A percentile compares a stretch with the other conserved stretches of the same genome.
These are phyloP conservation scores for Tylopilus rubrobrunneus DNA, from an alignment of 768 basidiomycete genomes.

Conservation along the genomic window DNA sequence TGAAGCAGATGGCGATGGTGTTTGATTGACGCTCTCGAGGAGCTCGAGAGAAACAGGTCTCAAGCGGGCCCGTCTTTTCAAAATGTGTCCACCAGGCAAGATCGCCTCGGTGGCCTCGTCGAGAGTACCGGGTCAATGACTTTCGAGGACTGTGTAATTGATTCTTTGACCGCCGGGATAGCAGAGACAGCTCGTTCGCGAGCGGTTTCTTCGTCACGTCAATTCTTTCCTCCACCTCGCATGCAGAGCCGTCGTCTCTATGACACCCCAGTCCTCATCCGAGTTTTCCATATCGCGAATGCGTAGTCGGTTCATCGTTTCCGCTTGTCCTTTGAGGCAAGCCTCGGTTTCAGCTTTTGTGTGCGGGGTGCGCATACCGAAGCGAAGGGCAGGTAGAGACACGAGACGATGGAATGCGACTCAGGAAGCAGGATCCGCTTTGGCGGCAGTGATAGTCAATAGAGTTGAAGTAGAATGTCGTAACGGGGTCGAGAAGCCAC, in stretches of 20 bases:
- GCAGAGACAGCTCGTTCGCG: slow-evolving; percentile 18
- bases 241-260: slow-evolving; percentile 34
- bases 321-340: slow-evolving; percentile 48
- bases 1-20: slow-evolving; percentile 39
- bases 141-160: slow-evolving; percentile 30
- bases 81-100: slow-evolving; percentile 74
- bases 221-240: slow-evolving; percentile 45
- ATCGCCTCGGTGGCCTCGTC: slow-evolving; percentile 66
- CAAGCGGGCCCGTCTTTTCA: slow-evolving; percentile 70
- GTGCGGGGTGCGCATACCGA: slow-evolving; percentile 27
- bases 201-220: slow-evolving; percentile 34
- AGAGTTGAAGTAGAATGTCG: slow-evolving; percentile 43
- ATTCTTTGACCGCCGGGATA: slow-evolving; percentile 28
- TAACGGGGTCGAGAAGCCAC: slow-evolving; percentile 55
- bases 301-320: slow-evolving; percentile 58
- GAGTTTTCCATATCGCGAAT: slow-evolving; percentile 53
- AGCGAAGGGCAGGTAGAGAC: slow-evolving; percentile 31
- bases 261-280: slow-evolving; percentile 36
- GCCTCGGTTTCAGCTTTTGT: slow-evolving; percentile 36
- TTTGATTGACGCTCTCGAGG: slow-evolving; percentile 45
- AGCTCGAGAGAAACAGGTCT: slow-evolving; percentile 68
- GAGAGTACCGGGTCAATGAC: slow-evolving; percentile 30
- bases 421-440: slow-evolving; percentile 31
- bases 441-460: slow-evolving; percentile 33
- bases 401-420: slow-evolving; percentile 34